Evolutionary conservation across 768 basidiomycete genomes (phyloP).

Genomic region (Saitozyma sp.): DNA sequence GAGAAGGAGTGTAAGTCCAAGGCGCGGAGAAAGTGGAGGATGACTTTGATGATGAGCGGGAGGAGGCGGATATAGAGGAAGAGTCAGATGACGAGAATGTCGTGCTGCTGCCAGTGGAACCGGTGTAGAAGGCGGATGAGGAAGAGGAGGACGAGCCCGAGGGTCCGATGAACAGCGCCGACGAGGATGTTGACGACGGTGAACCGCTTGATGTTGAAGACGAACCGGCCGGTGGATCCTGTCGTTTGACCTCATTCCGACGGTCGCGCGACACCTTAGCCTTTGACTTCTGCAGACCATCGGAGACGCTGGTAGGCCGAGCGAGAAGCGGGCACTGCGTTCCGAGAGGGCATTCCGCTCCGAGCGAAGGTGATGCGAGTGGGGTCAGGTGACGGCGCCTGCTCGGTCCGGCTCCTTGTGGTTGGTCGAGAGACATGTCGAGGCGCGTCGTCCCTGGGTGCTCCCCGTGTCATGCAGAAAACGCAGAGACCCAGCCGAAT

Average conservation of each 20-base stretch:
- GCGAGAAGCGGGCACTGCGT: no score
- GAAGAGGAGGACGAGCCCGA: not conserved
- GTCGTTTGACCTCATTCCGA: not conserved
- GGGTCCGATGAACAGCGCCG: slow-evolving; percentile 3
- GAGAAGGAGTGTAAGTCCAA: not conserved
- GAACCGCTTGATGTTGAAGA: not conserved
- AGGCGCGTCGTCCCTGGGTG: no score
- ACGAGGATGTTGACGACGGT: slow-evolving; percentile 8
- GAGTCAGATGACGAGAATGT: slow-evolving; percentile 5
- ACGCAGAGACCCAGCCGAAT: no score
- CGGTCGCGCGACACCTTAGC: not conserved
- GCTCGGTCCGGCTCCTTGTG: not conserved
- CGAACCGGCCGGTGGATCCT: not conserved
- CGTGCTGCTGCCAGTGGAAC: not conserved
- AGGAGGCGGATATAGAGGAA: not conserved
- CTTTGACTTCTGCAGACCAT: no score
- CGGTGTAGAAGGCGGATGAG: not conserved
- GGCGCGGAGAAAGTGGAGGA: slow-evolving; percentile 7
- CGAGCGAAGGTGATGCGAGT: not conserved
- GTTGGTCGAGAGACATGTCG: no score
- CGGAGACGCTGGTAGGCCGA: no score
- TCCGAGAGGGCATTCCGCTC: not conserved
- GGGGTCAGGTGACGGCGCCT: not conserved
- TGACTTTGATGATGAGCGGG: not conserved
- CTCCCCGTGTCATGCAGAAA: no score